Evolutionary conservation across 192 early-diverging fungal species (phyloP), one percentile per base, ranked within the genome.

Genomic region (Backusella morwellensis): DNA sequence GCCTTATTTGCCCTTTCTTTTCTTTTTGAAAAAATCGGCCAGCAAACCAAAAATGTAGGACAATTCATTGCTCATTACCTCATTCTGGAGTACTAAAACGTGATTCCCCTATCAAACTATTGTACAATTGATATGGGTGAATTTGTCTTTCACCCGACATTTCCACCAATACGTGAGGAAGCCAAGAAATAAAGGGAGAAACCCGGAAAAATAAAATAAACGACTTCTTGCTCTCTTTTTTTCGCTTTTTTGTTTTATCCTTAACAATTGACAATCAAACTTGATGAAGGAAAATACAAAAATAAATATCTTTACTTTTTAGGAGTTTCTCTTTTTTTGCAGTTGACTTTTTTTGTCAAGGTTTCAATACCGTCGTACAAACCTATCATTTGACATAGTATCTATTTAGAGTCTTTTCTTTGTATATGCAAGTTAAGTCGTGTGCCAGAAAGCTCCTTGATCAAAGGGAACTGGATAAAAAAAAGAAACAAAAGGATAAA

Each of bases 1-100:
- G 1, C 8, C 26, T 56, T 44, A 15, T 40, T 12, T 12, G 11
- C 38, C 38, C 38, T 40, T 40, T 40, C 9, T 40, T 7, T 56
- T 21, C 2, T 56, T 56, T 21, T 11, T 12, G 29, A 63, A 63
- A 63, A 63, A 63, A 63, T 63, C 56, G 3, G 23, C 56, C 23
- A 29, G 23, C 23, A 63, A 63, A 63, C 56, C 56, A 63, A 63
- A 63, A 11, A 63, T 63, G 56, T 63, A 63, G 23, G 56, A 63
- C 56, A 63, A 23, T 26, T 21, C 23, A 63, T 63, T 63, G 56
- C 56, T 29, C 23, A 63, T 63, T 63, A 63, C 56, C 56, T 63
- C 56, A 63, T 63, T 63, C 56, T 63, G 56, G 56, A 29, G 56
- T 63, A 63, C 56, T 63, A 63, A 63, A 63, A 63, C 56, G 56